Evolutionary conservation across 2,329 filamentous ascomycete species (phyloP).

Genomic region (Trichophyton equinum): DNA sequence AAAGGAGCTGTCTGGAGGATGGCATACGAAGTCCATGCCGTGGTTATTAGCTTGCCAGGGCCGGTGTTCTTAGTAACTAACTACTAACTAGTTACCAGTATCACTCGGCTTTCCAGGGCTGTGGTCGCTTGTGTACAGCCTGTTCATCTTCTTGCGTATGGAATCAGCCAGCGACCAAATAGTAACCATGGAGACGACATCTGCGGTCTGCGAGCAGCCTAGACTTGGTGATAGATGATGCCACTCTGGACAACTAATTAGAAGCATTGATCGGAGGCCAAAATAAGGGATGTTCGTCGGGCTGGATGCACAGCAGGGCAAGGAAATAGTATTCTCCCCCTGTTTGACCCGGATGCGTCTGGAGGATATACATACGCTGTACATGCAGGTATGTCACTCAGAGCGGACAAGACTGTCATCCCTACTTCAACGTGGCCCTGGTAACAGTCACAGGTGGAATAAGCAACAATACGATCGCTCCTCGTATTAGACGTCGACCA

Average conservation of each 20-base stretch:
- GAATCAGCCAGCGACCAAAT: too few species aligned
- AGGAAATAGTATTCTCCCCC: background rate
- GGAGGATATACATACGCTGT: background rate
- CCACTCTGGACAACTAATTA: background rate
- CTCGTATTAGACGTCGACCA: background rate
- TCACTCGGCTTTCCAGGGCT: background rate
- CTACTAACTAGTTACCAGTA: too few species aligned
- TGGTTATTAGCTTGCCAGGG: background rate
- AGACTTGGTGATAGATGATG: too few species aligned
- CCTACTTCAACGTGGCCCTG: slow-evolving; percentile 3
- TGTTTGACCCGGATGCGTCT: background rate
- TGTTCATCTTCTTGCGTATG: too few species aligned
- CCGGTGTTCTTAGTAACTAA: background rate
- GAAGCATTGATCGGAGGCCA: background rate
- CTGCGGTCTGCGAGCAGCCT: too few species aligned
- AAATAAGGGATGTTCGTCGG: background rate
- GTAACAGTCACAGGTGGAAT: background rate
- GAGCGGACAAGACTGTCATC: background rate
- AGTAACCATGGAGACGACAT: too few species aligned
- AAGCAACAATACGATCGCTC: background rate
- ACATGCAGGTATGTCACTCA: background rate
- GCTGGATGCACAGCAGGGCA: background rate
- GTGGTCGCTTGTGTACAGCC: too few species aligned
- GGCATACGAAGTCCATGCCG: background rate
- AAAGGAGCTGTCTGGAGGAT: background rate